phyloP scores from a whole-genome alignment of 2,329 filamentous ascomycete genomes.

The Fusarium mundagurra region DNA sequence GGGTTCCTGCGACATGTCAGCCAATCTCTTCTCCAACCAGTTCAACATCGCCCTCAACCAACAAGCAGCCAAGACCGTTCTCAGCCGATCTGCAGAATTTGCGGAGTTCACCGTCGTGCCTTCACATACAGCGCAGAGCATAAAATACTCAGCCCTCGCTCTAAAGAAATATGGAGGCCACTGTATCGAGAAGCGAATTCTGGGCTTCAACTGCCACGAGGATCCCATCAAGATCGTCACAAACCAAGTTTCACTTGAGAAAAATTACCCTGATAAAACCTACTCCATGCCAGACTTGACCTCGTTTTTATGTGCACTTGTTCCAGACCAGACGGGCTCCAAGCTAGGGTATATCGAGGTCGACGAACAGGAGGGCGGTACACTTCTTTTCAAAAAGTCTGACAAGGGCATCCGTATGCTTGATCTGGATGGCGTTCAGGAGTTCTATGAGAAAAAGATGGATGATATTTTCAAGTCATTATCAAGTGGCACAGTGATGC shows the following conservation, averaged over 20 bases:
- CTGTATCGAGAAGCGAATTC: slow-evolving; percentile 29
- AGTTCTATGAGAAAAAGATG: slow-evolving; percentile 7
- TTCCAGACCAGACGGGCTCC: slow-evolving; percentile 10
- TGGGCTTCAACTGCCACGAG: slow-evolving; percentile 40
- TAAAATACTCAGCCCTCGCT: slow-evolving; percentile 32
- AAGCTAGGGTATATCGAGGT: slow-evolving; percentile 12
- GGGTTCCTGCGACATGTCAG: slow-evolving; percentile 37
- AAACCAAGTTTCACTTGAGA: slow-evolving; percentile 22
- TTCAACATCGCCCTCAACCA: slow-evolving; percentile 38
- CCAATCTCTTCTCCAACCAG: slow-evolving; percentile 38
- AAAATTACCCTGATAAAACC: slow-evolving; percentile 24
- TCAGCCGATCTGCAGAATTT: slow-evolving; percentile 24
- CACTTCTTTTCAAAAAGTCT: slow-evolving; percentile 27
- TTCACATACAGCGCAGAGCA: slow-evolving; percentile 38
- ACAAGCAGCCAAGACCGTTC: slow-evolving; percentile 27
- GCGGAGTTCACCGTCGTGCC: slow-evolving; percentile 34
- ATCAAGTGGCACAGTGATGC: not conserved
- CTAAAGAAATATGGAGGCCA: slow-evolving; percentile 22
- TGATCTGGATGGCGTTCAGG: slow-evolving; percentile 10
- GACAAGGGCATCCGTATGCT: slow-evolving; percentile 32
- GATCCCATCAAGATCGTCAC: slow-evolving; percentile 34
- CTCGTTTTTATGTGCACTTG: slow-evolving; percentile 23
- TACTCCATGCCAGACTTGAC: slow-evolving; percentile 39
- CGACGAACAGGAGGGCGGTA: slow-evolving; percentile 14
- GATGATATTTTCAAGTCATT: not conserved